phyloP scores from a whole-genome alignment of 257 asterid genomes.

The Solanum chmielewskii region DNA sequence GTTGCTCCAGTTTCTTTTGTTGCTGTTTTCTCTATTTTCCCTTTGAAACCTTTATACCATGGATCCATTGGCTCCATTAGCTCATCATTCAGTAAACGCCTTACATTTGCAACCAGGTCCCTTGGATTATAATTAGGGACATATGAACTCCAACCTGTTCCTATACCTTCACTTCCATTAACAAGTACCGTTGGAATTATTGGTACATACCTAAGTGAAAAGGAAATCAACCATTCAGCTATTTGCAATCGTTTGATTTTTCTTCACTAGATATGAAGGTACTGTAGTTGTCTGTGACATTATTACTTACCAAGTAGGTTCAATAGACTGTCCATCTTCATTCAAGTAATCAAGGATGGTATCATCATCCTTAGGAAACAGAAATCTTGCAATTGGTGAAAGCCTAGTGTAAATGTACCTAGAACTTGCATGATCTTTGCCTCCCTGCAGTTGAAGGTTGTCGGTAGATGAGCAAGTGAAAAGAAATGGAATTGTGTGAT shows the following conservation, averaged over 20 bases:
- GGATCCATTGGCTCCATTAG: slow-evolving; percentile 77
- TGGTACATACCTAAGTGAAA: slow-evolving; percentile 62
- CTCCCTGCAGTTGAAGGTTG: slow-evolving; percentile 53
- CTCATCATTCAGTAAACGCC: slow-evolving; percentile 62
- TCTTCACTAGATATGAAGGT: not conserved
- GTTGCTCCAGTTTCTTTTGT: slow-evolving; percentile 50
- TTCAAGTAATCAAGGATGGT: slow-evolving; percentile 63
- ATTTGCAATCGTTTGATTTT: not conserved
- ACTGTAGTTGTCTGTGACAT: not conserved
- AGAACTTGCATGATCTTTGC: slow-evolving; percentile 97
- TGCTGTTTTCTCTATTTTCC: slow-evolving; percentile 58
- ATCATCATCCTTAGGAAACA: slow-evolving; percentile 91
- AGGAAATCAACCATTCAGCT: slow-evolving; percentile 1
- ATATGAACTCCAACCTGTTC: slow-evolving; percentile 95
- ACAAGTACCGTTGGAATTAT: slow-evolving; percentile 82
- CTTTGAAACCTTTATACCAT: slow-evolving; percentile 87
- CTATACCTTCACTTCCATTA: slow-evolving; percentile 99
- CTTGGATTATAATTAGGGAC: slow-evolving; percentile 85
- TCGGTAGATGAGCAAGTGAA: not conserved
- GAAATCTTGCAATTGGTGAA: slow-evolving; percentile 50
- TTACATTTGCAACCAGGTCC: slow-evolving; percentile 69
- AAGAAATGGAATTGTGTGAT: not conserved
- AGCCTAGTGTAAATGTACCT: slow-evolving; percentile 75
- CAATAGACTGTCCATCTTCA: slow-evolving; percentile 92
- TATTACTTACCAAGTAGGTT: slow-evolving; percentile 71